Evolutionary conservation across 2,329 filamentous ascomycete species (phyloP).

Genomic region (Phyllosticta citriasiana): DNA sequence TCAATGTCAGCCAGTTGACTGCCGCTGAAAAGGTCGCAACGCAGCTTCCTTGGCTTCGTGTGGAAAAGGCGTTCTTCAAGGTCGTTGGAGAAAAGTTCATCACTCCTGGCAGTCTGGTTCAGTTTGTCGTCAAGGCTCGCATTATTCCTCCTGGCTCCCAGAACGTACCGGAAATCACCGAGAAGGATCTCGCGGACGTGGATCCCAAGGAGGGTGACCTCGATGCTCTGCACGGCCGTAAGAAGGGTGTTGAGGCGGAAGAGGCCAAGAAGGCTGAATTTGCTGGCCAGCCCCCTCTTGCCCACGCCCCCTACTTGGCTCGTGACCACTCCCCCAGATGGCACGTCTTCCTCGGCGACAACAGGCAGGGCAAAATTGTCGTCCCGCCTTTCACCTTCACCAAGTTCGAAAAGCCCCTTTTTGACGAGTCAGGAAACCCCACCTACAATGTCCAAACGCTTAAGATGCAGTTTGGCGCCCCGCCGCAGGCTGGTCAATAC

Average conservation of each 20-base stretch:
- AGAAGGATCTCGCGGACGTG: constrained; percentile 75
- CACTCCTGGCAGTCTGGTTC: constrained; percentile 84
- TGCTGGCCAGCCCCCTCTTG: constrained; percentile 60
- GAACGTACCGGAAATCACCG: constrained; percentile 63
- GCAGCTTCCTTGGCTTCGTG: constrained; percentile 72
- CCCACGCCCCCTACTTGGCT: constrained; percentile 81
- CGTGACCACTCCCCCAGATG: constrained; percentile 83
- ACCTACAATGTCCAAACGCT: constrained; percentile 94
- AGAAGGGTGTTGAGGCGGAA: constrained; percentile 24
- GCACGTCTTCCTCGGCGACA: constrained; percentile 91
- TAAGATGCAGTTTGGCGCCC: constrained; percentile 58
- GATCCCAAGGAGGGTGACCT: constrained; percentile 90
- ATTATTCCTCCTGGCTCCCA: constrained; percentile 79
- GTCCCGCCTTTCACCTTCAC: constrained; percentile 95
- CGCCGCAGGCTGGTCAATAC: constrained; percentile 63
- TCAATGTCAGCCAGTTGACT: constrained; percentile 68
- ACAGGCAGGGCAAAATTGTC: constrained; percentile 89
- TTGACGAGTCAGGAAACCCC: constrained; percentile 68
- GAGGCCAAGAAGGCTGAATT: constrained; percentile 55
- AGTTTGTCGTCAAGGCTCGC: constrained; percentile 88
- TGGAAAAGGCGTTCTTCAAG: constrained; percentile 97
- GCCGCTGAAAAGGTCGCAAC: constrained; percentile 66
- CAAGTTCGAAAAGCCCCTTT: constrained; percentile 81
- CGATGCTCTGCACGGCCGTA: constrained; percentile 71
- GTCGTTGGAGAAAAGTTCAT: constrained; percentile 90